phyloP scores from a whole-genome alignment of 352 stramenopile species.

The Pythium aquatile region DNA sequence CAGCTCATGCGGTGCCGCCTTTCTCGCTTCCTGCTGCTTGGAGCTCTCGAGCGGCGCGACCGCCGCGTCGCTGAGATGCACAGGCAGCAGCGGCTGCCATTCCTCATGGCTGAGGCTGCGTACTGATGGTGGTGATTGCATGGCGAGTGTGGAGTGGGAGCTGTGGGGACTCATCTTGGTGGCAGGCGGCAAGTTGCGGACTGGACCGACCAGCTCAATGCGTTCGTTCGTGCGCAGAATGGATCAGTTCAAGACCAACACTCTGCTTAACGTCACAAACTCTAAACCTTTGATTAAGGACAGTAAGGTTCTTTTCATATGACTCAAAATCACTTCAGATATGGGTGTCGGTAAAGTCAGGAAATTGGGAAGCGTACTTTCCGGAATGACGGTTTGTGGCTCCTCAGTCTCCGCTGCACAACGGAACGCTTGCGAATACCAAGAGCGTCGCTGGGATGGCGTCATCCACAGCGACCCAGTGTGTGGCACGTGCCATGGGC shows the following conservation, averaged over 20 bases:
- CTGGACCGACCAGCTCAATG: background rate
- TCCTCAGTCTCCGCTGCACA: background rate
- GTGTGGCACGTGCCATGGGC: background rate
- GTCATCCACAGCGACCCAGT: background rate
- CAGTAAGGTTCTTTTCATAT: too few relatives aligned
- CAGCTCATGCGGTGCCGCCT: slow-evolving; percentile 12
- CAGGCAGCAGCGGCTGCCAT: slow-evolving; percentile 8
- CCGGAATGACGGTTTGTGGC: too few relatives aligned
- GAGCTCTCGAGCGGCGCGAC: slow-evolving; percentile 7
- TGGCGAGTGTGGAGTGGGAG: background rate
- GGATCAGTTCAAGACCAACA: background rate
- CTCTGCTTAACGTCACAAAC: background rate
- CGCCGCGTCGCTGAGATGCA: background rate
- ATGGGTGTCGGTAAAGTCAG: too few relatives aligned
- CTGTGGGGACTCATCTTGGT: background rate
- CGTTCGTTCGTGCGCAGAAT: too few relatives aligned
- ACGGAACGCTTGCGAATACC: background rate
- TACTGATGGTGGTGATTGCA: background rate
- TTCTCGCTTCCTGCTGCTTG: background rate
- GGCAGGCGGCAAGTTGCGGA: background rate
- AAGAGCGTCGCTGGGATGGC: background rate
- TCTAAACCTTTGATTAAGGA: too few relatives aligned
- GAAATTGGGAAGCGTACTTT: too few relatives aligned
- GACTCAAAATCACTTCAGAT: too few relatives aligned
- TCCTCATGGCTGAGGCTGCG: background rate